Conservation (phyloP, 1,284 basidiomycete species). For the Puccinia horiana region DNA sequence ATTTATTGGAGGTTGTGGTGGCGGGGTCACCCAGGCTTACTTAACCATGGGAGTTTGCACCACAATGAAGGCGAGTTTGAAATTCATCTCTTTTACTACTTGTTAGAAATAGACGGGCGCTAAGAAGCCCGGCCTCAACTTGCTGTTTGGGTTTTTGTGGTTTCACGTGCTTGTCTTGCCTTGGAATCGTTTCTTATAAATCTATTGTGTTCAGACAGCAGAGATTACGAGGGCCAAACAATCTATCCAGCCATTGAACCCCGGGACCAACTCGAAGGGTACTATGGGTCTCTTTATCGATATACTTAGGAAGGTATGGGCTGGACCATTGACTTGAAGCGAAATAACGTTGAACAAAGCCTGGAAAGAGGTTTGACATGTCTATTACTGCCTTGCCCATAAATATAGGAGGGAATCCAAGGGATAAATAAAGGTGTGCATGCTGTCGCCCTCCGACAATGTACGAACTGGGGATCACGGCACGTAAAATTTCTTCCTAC, state of each 20-base stretch:
- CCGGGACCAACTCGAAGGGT: slow-evolving; percentile 11
- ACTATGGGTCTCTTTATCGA: slow-evolving; percentile 45
- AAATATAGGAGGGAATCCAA: slow-evolving; percentile 41
- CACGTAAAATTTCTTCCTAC: neutral
- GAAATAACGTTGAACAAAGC: neutral
- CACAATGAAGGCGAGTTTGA: slow-evolving; percentile 43
- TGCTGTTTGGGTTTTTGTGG: neutral
- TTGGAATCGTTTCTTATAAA: neutral
- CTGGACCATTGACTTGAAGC: neutral
- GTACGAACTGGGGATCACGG: slow-evolving; percentile 50
- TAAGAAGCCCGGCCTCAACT: neutral
- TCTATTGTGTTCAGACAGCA: slow-evolving; percentile 28
- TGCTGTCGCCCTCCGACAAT: slow-evolving; percentile 46
- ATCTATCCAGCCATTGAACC: neutral
- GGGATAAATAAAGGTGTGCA: slow-evolving; percentile 49
- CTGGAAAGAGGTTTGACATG: neutral
- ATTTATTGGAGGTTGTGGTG: slow-evolving; percentile 46
- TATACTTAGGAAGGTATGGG: slow-evolving; percentile 26
- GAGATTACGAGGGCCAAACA: slow-evolving; percentile 47
- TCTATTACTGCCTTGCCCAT: neutral
- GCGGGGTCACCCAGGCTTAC: slow-evolving; percentile 46
- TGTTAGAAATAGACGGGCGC: neutral
- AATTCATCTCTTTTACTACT: neutral
- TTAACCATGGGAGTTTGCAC: slow-evolving; percentile 47
- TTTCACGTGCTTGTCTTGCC: neutral